Evolutionary conservation across 2,329 filamentous ascomycete genomes (phyloP), one percentile per base, ranked within the genome.

Genomic region (Parasarocladium wereldwijsianum): DNA sequence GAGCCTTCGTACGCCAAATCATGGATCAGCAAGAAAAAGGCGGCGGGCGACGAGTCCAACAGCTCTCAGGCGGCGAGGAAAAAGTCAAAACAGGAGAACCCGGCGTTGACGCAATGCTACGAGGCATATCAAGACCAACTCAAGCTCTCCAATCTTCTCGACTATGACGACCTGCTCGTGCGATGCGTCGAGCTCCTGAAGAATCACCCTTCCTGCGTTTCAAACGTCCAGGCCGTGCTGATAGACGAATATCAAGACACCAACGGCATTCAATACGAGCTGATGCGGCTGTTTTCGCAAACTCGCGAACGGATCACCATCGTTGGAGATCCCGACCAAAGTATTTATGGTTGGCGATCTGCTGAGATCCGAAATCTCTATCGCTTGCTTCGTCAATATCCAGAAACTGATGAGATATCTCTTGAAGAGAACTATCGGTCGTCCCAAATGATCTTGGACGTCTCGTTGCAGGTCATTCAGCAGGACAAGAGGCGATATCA

Each of bases 191-290:
- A 92, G 35, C 64, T 98, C 8, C 64, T 98, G 13, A 67, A 65
- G 35, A 59, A 64, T 13, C 69, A 81, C 40, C 83, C 86, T 1
- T 62, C 70, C 10, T 94, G 86, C 43, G 86, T 94, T 3, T 76
- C 76, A 10, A 94, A 93, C 41, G 75, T 98, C 12, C 76, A 94
- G 50, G 73, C 83, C 0, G 85, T 96, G 6, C 64, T 98, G 26
- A 92, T 98, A 37, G 87, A 98, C 48, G 87, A 98, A 47, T 98
- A 94, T 38, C 87, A 98, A 53, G 87, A 98, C 54, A 96, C 87
- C 6, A 98, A 96, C 47, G 70, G 83, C 13, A 76, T 94, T 4
- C 87, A 98, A 51, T 96, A 93, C 44, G 84, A 94, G 41, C 60
- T 98, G 24, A 94, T 94, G 85, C 77, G 70, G 38, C 64, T 93